Percentiles rank a stretch among this genome's conserved stretches.
Conservation (phyloP, 495 filamentous ascomycete genomes). For the Cercophora sp. region DNA sequence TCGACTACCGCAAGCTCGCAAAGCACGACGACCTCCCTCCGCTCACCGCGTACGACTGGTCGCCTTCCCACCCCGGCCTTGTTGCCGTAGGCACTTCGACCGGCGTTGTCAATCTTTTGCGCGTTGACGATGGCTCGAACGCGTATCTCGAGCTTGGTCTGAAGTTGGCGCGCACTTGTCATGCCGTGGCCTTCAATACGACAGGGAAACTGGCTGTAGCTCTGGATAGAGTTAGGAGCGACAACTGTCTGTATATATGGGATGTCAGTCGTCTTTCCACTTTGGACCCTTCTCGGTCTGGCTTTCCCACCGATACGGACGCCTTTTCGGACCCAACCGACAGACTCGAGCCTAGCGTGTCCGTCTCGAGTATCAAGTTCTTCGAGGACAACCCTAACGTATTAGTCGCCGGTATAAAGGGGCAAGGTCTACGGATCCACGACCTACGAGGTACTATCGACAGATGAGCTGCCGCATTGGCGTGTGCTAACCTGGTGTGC, state of each 20-base stretch:
- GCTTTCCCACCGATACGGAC: constrained; percentile 35
- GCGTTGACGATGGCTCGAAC: constrained; percentile 63
- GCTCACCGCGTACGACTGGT: constrained; percentile 95
- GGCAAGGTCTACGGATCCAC: constrained; percentile 83
- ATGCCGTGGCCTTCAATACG: constrained; percentile 84
- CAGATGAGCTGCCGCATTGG: no score
- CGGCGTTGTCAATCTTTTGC: constrained; percentile 78
- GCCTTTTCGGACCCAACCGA: constrained; percentile 57
- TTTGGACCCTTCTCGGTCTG: constrained; percentile 33
- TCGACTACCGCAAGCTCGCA: constrained; percentile 65
- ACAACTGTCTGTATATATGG: constrained; percentile 91
- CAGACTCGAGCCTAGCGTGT: constrained; percentile 76
- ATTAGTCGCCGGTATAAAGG: constrained; percentile 76
- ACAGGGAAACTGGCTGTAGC: constrained; percentile 78
- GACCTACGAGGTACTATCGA: constrained; percentile 88
- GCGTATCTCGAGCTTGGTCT: constrained; percentile 68
- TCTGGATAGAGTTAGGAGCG: constrained; percentile 85
- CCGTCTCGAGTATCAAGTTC: constrained; percentile 87
- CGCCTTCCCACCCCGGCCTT: constrained; percentile 61
- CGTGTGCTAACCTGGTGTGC: no score
- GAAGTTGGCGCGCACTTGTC: constrained; percentile 83
- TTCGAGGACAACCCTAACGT: constrained; percentile 80
- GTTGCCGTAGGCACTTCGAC: constrained; percentile 81
- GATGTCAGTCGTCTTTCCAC: constrained; percentile 68
- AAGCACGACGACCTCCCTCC: constrained; percentile 77